Evolutionary conservation across 2,329 filamentous ascomycete species (phyloP), one percentile per base, ranked within the genome.

Genomic region (Curvularia lunata): DNA sequence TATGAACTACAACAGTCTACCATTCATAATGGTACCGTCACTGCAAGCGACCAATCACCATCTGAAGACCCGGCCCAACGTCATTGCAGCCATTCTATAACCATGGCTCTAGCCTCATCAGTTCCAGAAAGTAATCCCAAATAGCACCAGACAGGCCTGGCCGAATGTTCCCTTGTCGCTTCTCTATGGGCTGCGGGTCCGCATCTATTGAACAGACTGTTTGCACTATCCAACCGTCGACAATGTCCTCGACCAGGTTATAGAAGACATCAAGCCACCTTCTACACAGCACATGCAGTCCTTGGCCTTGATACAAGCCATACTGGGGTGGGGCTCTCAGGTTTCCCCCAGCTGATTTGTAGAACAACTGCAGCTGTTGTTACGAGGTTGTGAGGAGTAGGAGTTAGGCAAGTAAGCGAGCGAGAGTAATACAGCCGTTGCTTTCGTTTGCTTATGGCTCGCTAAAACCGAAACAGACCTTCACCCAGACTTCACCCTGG

Each of bases 161-260:
- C 66, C 66, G 67, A 58, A 56, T 69, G 64, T 66, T 72, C 64
- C 50, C 61, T 61, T 42, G 56, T 41, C 48, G 34, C 48, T 63
- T 52, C 60, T 56, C 45, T 59, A 47, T 56, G 58, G 45, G 30
- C 48, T 71, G 68, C 63, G 67, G 67, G 67, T 70, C 60, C 68
- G 68, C 59, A 52, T 48, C 27, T 34, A 47, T 38, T 49, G 45
- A 46, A 19, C 48, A 47, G 27, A 40, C 19, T 30, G 21, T 27
- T 47, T 32, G 30, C 38, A 43, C 38, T 38, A 18, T 46, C 41
- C 25, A 25, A 30, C 52, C 45, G 30, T 52, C 49, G 40, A 46
- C 28, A 32, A 43, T 37, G 32, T 30, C 37, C 45, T 56, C 38
- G 13, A 53, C 12, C 37, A 19, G 13, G 28, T 23, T 32, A 37